Base-by-base conservation (phyloP, 2,329 filamentous ascomycete genomes). In the Fusarium sp. region DNA sequence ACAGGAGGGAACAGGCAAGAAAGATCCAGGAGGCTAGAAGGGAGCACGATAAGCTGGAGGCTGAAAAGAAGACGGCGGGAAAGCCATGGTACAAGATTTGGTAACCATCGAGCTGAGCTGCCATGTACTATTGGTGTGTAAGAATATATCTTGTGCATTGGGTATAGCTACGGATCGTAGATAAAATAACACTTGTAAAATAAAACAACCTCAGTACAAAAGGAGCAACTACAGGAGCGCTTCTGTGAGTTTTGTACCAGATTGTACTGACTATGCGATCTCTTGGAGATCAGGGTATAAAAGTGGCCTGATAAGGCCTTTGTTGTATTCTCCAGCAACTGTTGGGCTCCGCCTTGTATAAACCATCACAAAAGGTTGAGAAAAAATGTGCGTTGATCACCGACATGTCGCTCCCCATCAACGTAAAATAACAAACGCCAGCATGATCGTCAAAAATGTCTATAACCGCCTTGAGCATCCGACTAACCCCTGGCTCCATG, bases 31-130 rank as follows among this genome's bases (percentile, higher is more conserved):
- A 81, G 56, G 82, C 83, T 65, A 74, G 72, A 62, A 76, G 76
- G 72, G 77, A 76, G 69, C 75, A 74, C 67, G 67, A 74, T 49
- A 62, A 72, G 60, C 44, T 74, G 38, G 75, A 79, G 57, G 75
- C 76, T 56, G 77, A 80, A 65, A 72, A 70, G 36, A 76, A 75
- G 62, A 75, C 79, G 36, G 75, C 77, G 44, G 78, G 77, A 51
- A 83, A 77, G 74, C 76, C 81, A 26, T 88, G 86, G 86, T 88
- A 86, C 76, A 86, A 81, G 76, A 81, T 88, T 62, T 89, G 86
- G 86, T 89, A 70, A 69, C 34, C 57, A 52, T 55, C 23, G 30
- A 26, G 36, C 47, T 51, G 13, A 41, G 37, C 38, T 51, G 51
- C 13, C 38, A 57, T 74, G 71, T 74, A 72, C 52, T 57, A 67